phyloP scores from a whole-genome alignment of 495 filamentous ascomycete species.

The Tuber microsphaerosporum region DNA sequence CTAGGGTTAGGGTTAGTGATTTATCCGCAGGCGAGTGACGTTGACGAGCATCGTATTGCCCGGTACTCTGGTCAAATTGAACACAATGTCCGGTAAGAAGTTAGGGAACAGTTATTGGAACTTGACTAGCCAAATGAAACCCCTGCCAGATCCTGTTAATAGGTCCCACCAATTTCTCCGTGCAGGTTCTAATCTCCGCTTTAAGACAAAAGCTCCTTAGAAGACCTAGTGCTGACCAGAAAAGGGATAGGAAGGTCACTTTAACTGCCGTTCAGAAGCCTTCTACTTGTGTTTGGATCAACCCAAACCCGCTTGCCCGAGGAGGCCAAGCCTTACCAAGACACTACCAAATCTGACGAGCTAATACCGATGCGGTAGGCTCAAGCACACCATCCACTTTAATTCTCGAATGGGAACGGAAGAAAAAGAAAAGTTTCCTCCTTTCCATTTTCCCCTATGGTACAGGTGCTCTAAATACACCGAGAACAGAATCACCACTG shows the following conservation, averaged over 20 bases:
- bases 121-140: no score
- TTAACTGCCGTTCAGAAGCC: background rate
- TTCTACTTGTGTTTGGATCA: background rate
- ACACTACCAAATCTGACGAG: background rate
- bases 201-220: background rate
- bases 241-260: background rate
- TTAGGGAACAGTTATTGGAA: no score
- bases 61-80: background rate
- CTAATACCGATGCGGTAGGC: background rate
- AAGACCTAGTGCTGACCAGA: background rate
- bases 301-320: background rate
- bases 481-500: background rate
- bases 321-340: background rate
- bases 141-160: no score
- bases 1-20: background rate
- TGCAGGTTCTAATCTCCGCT: background rate
- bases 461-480: background rate
- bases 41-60: background rate
- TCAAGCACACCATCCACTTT: background rate
- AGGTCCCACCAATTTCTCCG: background rate
- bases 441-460: background rate
- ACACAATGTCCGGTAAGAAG: no score
- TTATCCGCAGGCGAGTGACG: background rate
- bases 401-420: background rate
- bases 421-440: background rate